Evolutionary conservation across 495 filamentous ascomycete genomes (phyloP).

Genomic region (Friedmanniomyces simplex): DNA sequence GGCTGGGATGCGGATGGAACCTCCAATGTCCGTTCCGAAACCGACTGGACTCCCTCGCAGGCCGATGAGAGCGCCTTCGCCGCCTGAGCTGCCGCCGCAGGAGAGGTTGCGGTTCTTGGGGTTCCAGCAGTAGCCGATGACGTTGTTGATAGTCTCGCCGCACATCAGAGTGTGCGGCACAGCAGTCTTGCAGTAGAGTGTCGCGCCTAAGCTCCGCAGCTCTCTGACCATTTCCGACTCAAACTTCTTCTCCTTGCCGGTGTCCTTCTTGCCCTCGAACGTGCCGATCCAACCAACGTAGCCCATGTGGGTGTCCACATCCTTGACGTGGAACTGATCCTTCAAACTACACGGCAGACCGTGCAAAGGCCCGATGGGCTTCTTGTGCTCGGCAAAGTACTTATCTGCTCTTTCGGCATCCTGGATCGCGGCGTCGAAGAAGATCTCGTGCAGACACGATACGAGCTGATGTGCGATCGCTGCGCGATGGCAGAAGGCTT

Average conservation of each 20-base stretch:
- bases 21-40: conserved; percentile 37
- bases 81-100: conserved; percentile 28
- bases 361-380: conserved; percentile 44
- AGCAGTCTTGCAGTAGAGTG: conserved; percentile 57
- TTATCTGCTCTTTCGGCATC: conserved; percentile 27
- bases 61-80: conserved; percentile 33
- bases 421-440: conserved; percentile 30
- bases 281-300: conserved; percentile 35
- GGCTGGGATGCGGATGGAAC: conserved; percentile 42
- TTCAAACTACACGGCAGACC: conserved; percentile 58
- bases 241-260: conserved; percentile 25
- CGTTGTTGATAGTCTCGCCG: conserved; percentile 46
- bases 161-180: conserved; percentile 52
- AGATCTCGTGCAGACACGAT: conserved; percentile 33
- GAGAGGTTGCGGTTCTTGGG: conserved; percentile 30
- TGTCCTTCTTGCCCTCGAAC: conserved; percentile 30
- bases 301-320: conserved; percentile 56
- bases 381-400: conserved; percentile 27
- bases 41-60: conserved; percentile 29
- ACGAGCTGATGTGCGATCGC: conserved; percentile 39
- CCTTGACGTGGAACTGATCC: conserved; percentile 61
- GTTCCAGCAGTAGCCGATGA: conserved; percentile 32
- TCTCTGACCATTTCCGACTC: conserved; percentile 34
- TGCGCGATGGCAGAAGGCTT: conserved; percentile 33
- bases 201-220: conserved; percentile 48